Evolutionary conservation across 352 stramenopile genomes (phyloP).

Genomic region (Pythium aphanidermatum): DNA sequence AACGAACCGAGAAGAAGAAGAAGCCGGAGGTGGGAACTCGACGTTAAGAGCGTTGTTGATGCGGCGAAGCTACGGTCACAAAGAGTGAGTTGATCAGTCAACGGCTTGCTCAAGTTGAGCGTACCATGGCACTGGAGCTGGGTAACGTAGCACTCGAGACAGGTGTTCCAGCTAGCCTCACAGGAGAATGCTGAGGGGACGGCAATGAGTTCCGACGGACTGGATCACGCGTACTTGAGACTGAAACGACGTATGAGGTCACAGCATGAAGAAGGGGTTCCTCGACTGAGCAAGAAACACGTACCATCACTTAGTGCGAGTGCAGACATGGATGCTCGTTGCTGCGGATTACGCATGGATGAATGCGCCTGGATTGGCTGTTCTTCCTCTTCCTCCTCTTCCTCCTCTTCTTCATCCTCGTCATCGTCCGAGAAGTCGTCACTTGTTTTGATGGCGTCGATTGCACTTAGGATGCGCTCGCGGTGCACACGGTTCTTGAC

Average conservation of each 20-base stretch:
- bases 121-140: constrained; percentile 64
- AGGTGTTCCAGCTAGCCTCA: constrained; percentile 1
- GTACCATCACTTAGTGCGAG: constrained; percentile 19
- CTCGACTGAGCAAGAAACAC: neutral
- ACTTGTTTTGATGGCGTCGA: constrained; percentile 72
- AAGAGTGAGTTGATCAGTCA: too few relatives aligned
- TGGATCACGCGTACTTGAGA: constrained; percentile 30
- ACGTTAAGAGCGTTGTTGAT: constrained; percentile 52
- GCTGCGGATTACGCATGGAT: constrained; percentile 7
- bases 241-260: too few relatives aligned
- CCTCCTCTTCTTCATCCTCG: constrained; percentile 40
- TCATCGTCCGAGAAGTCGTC: constrained; percentile 61
- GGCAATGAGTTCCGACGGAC: constrained; percentile 39
- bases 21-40: constrained; percentile 26
- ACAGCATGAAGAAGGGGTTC: too few relatives aligned
- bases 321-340: constrained; percentile 11
- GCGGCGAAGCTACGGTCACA: constrained; percentile 35
- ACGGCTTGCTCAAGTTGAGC: too few relatives aligned
- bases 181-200: constrained; percentile 20
- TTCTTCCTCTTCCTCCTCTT: constrained; percentile 26
- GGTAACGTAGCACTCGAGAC: constrained; percentile 17
- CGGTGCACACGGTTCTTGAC: constrained; percentile 59
- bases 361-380: too few relatives aligned
- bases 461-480: constrained; percentile 67
- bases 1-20: too few relatives aligned